Base-by-base conservation (phyloP, 768 basidiomycete species). In the Kwoniella sp. region DNA sequence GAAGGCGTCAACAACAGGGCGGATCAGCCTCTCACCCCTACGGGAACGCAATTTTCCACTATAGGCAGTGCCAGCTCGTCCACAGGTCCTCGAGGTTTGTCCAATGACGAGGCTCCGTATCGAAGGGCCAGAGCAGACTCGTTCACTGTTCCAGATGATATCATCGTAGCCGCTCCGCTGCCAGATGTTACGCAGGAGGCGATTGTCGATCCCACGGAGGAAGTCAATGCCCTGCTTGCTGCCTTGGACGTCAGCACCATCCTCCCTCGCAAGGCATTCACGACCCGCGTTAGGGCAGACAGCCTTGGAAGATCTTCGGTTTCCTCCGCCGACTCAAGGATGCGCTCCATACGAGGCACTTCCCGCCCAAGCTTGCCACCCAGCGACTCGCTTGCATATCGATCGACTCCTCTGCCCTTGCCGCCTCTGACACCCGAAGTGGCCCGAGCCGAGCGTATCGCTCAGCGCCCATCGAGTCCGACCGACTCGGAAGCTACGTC, bases 101-200 rank as follows among this genome's bases (percentile, higher is more conserved):
- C 47, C 37, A 38, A 34, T 9, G 59, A 53, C 39, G 58, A 56
- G 3, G 20, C 20, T 9, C 50, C 54, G 9, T 57, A 50, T 39
- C 60, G 60, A 37, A 53, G 60, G 14, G 64, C 60, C 2, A 46
- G 60, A 20, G 59, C 47, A 7, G 59, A 59, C 23, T 61, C 59
- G 11, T 23, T 58, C 22, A 61, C 59, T 22, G 48, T 65, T 12
- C 53, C 34, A 9, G 40, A 42, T 17, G 50, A 59, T 11, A 43
- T 48, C 5, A 36, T 52, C 20, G 28, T 12, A 15, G 17, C 12
- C 25, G 28, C 11, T 11, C 31, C 19, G 41, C 43, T n/a, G 9
- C n/a, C n/a, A n/a, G n/a, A n/a, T n/a, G n/a, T n/a, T n/a, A n/a
- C n/a, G 8, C 22, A 36, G 7, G 17, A 29, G 9, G 50, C 44